Evolutionary conservation across 805 yeast species (phyloP).

Genomic region (Barnettozyma vustinii): DNA sequence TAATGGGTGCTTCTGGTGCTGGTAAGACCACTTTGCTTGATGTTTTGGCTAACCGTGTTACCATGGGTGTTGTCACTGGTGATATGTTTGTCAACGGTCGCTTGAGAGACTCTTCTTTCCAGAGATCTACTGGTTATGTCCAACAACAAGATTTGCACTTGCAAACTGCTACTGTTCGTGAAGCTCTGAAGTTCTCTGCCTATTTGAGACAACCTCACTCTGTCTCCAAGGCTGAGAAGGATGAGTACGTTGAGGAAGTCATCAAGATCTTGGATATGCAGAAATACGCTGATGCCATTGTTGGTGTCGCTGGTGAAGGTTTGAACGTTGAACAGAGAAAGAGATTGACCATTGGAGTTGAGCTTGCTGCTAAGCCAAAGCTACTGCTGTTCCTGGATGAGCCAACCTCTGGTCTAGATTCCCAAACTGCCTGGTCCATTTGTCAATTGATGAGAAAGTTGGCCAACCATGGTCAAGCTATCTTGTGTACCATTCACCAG

Average conservation of each 20-base stretch:
- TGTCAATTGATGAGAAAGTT: slow-evolving; percentile 55
- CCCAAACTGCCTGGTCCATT: slow-evolving; percentile 65
- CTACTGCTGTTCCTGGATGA: slow-evolving; percentile 57
- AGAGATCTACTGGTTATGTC: slow-evolving; percentile 51
- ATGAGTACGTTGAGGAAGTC: slow-evolving; percentile 60
- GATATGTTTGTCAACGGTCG: slow-evolving; percentile 58
- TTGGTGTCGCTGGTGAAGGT: slow-evolving; percentile 72
- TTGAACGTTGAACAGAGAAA: slow-evolving; percentile 62
- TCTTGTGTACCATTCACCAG: slow-evolving; percentile 75
- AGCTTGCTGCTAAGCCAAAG: slow-evolving; percentile 60
- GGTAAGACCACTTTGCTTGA: slow-evolving; percentile 75
- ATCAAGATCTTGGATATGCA: slow-evolving; percentile 60
- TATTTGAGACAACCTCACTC: slow-evolving; percentile 56
- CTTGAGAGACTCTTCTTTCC: slow-evolving; percentile 55
- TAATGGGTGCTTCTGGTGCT: slow-evolving; percentile 78
- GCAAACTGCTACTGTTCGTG: slow-evolving; percentile 63
- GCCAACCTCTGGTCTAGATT: slow-evolving; percentile 66
- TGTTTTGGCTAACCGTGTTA: slow-evolving; percentile 65
- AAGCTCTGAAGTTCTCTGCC: slow-evolving; percentile 67
- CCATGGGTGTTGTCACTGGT: slow-evolving; percentile 66
- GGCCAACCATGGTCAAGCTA: slow-evolving; percentile 58
- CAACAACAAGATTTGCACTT: slow-evolving; percentile 76
- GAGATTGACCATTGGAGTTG: slow-evolving; percentile 62
- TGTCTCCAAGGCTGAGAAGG: slow-evolving; percentile 50
- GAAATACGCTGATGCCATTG: slow-evolving; percentile 63